Evolutionary conservation across 495 filamentous ascomycete genomes (phyloP), one percentile per base, ranked within the genome.

Genomic region (Xylaria acuta): DNA sequence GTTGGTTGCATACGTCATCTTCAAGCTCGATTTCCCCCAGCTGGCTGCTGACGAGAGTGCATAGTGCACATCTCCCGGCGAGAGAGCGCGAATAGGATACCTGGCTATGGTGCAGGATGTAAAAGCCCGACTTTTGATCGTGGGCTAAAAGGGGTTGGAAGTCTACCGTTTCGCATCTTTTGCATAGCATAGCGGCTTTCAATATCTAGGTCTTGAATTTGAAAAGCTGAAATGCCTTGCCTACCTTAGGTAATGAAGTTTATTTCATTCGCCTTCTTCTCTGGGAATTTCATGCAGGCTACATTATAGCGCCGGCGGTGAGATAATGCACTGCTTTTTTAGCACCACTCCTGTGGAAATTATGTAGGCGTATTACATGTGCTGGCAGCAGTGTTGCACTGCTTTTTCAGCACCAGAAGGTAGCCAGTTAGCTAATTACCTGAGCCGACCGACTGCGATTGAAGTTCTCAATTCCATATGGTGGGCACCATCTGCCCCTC

Each of bases 1-100:
- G 54, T 34, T 64, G 34, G 20, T 72, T 68, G n/a, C 74, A 75
- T 14, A 64, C 25, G 3, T 40, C 36, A n/a, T 65, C 64, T n/a
- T 56, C 22, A 1, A 65, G 47, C 62, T 63, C 63, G 63, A 36
- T 20, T 9, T 18, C 41, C 53, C 70, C 67, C 1, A 75, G 34
- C 56, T 75, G 71, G 41, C 56, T 69, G 20, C 71, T 64, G 11
- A 75, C 58, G 14, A 75, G 62, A 62, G 38, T 68, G 45, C 74
- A 75, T 51, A 75, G 65, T 9, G 65, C 45, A 27, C 74, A 75
- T 49, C 71, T 47, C 25, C 40, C 25, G n/a, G 53, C 20, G 7
- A 75, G 30, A 16, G 74, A 64, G 38, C 3, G 60, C 22, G 22
- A 64, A 12, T 64, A 43, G 22, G 60, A 64, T 25, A 9, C 60